Evolutionary conservation across 2,329 filamentous ascomycete genomes (phyloP).

Genomic region (Phaeosphaeria sp.): DNA sequence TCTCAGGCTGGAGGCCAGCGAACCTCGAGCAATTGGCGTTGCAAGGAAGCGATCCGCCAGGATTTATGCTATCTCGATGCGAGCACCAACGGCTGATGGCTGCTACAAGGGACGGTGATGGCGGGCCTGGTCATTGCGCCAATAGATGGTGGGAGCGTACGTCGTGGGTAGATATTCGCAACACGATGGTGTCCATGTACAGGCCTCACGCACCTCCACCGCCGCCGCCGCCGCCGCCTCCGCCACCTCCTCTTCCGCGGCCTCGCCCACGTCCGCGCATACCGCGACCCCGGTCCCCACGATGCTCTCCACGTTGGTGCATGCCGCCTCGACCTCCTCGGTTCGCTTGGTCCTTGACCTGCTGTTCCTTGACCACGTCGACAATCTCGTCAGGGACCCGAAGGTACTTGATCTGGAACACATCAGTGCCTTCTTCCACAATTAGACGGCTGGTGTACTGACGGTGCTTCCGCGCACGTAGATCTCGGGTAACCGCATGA

Average conservation of each 20-base stretch:
- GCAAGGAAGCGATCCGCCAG: neutral
- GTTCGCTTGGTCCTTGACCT: constrained; percentile 70
- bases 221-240: constrained; percentile 63
- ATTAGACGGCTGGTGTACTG: constrained; percentile 53
- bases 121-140: neutral
- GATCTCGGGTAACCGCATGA: constrained; percentile 88
- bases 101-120: neutral
- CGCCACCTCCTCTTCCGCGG: constrained; percentile 61
- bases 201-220: constrained; percentile 48
- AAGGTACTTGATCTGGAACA: constrained; percentile 89
- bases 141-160: neutral
- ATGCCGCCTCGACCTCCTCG: constrained; percentile 71
- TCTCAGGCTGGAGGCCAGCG: neutral
- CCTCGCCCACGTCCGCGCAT: constrained; percentile 61
- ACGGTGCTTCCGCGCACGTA: constrained; percentile 99
- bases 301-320: constrained; percentile 61
- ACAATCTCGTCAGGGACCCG: constrained; percentile 96
- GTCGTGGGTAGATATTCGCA: neutral
- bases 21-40: neutral
- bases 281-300: constrained; percentile 61
- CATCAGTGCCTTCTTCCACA: constrained; percentile 8
- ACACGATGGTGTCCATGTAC: neutral
- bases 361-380: constrained; percentile 90
- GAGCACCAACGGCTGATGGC: neutral
- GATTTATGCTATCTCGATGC: neutral